These are phyloP conservation scores for Danielia oregonensis DNA, from an alignment of 805 yeast species.

Conservation along the genomic window DNA sequence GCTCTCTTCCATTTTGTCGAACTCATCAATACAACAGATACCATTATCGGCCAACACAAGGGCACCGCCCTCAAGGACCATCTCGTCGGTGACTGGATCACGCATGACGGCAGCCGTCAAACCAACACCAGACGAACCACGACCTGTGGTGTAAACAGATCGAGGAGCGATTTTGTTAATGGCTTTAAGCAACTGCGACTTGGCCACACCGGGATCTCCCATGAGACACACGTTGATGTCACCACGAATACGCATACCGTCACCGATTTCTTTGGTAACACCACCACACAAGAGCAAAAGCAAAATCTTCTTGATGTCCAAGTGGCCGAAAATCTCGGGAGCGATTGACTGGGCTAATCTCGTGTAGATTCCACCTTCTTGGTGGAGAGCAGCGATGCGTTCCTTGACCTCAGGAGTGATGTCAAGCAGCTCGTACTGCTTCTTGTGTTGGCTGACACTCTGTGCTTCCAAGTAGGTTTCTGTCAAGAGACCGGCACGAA, in stretches of 20 bases:
- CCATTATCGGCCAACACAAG: constrained; percentile 96
- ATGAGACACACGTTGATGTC: constrained; percentile 92
- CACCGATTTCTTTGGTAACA: constrained; percentile 90
- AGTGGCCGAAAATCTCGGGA: constrained; percentile 94
- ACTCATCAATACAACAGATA: constrained; percentile 97
- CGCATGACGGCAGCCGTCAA: constrained; percentile 98
- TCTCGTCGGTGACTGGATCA: constrained; percentile 98
- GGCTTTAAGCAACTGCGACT: constrained; percentile 89
- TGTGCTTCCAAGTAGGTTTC: constrained; percentile 93
- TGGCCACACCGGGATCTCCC: constrained; percentile 99
- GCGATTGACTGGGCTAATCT: constrained; percentile 86
- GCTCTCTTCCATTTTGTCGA: constrained; percentile 96
- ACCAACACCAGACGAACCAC: constrained; percentile 99
- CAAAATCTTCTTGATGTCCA: constrained; percentile 89
- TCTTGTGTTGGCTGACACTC: constrained; percentile 79
- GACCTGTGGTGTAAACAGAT: constrained; percentile 96
- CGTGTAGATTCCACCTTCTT: constrained; percentile 70
- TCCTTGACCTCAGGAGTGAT: constrained; percentile 53
- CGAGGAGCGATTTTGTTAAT: constrained; percentile 92
- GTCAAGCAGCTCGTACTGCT: constrained; percentile 68
- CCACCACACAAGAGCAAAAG: constrained; percentile 87
- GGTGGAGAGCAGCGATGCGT: constrained; percentile 52
- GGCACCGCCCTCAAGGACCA: constrained; percentile 98
- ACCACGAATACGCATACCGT: constrained; percentile 96
- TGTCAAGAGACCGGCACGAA: constrained; percentile 88